Percentiles rank a stretch among this genome's conserved stretches.
Evolutionary conservation across 441 rosid genomes (phyloP).

Genomic region (Pelargonium citronellum): DNA sequence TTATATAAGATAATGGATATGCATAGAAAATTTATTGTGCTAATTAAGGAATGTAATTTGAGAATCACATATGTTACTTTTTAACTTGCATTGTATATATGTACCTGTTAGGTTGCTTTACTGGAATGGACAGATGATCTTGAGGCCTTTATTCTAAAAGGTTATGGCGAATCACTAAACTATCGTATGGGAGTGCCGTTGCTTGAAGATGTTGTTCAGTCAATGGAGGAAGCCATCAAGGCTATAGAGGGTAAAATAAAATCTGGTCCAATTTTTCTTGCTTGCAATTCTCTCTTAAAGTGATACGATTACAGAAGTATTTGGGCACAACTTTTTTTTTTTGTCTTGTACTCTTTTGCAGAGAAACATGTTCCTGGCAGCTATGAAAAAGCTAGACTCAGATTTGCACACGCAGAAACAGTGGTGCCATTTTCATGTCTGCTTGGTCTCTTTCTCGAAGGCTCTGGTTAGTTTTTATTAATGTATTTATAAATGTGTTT

Average conservation of each 20-base stretch:
- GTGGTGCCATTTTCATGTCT: slow-evolving; percentile 89
- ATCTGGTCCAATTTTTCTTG: neutral
- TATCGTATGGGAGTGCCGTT: slow-evolving; percentile 88
- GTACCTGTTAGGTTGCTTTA: slow-evolving; percentile 54
- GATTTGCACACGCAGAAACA: slow-evolving; percentile 97
- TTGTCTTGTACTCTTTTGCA: slow-evolving; percentile 25
- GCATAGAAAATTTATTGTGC: neutral
- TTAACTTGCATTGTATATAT: slow-evolving; percentile 22
- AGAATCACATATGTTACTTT: slow-evolving; percentile 10
- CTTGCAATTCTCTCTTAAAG: neutral
- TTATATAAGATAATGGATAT: neutral
- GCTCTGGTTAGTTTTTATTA: slow-evolving; percentile 49
- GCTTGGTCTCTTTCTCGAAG: slow-evolving; percentile 89
- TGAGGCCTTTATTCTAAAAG: slow-evolving; percentile 75
- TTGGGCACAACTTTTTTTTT: neutral
- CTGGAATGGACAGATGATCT: slow-evolving; percentile 95
- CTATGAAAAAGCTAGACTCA: slow-evolving; percentile 82
- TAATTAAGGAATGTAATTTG: slow-evolving; percentile 5
- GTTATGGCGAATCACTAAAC: slow-evolving; percentile 79
- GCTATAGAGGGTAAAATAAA: slow-evolving; percentile 58
- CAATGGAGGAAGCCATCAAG: slow-evolving; percentile 80
- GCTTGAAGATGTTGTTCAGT: slow-evolving; percentile 69
- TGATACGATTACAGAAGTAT: neutral
- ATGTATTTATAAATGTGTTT: neutral
- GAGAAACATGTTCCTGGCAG: slow-evolving; percentile 72